Evolutionary conservation across 768 basidiomycete genomes (phyloP).

Genomic region (Agrocybe praecox): DNA sequence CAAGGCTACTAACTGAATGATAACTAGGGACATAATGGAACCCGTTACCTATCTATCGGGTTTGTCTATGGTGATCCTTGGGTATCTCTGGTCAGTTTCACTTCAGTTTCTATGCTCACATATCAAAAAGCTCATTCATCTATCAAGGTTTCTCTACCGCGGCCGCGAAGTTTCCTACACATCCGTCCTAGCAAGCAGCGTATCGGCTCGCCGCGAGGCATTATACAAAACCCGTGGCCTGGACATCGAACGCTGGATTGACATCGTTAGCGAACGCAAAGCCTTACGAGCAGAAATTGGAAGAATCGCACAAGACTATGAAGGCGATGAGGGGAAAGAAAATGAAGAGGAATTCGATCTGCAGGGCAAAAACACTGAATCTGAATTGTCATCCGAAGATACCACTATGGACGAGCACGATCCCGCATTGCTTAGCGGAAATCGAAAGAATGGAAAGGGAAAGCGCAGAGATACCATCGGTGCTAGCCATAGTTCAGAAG

Average conservation of each 20-base stretch:
- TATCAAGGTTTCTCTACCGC: slow-evolving; percentile 55
- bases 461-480: not conserved
- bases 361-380: not conserved
- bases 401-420: not conserved
- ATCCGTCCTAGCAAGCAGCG: slow-evolving; percentile 59
- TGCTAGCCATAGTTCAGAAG: not conserved
- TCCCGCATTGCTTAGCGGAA: not conserved
- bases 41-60: slow-evolving; percentile 71
- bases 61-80: slow-evolving; percentile 59
- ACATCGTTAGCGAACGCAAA: slow-evolving; percentile 52
- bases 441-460: not conserved
- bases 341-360: slow-evolving; percentile 4
- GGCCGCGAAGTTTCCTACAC: slow-evolving; percentile 68
- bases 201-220: slow-evolving; percentile 56
- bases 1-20: not conserved
- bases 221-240: slow-evolving; percentile 60
- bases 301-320: slow-evolving; percentile 65
- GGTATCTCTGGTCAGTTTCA: slow-evolving; percentile 57
- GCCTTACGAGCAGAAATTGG: slow-evolving; percentile 53
- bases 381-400: not conserved
- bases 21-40: slow-evolving; percentile 64
- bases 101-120: no score
- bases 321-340: slow-evolving; percentile 33
- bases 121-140: not conserved
- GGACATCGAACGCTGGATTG: slow-evolving; percentile 63